Evolutionary conservation across 176 grass and related monocot genomes (phyloP), one percentile per base, ranked within the genome.

Genomic region (Aegilops sharonensis): DNA sequence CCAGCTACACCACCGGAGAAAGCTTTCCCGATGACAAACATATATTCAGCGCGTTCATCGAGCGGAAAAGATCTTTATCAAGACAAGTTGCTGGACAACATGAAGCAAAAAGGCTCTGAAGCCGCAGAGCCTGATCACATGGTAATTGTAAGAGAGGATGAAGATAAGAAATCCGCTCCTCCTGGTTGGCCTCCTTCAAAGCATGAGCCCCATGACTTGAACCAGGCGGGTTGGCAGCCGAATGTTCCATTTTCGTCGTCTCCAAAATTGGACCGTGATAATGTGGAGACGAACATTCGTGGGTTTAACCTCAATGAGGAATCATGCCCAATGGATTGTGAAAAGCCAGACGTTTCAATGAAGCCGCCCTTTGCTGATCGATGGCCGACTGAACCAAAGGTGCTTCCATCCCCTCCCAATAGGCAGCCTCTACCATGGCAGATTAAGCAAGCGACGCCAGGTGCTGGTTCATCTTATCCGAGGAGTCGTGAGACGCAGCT

Each of bases 1-100:
- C 97, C 97, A 12, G 97, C 97, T 31, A 93, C 89, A 5, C 97
- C 94, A 23, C 97, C 90, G 20, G 93, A 99, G 84, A 95, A 91
- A 91, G 96, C 96, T 66, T 95, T 98, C 52, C 96, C 96, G 1
- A 92, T 92, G 91, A 91, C 93, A 43, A 87, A 82, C 25, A 92
- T 99, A 84, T 92, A 91, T 67, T 94, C 93, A 52, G 87, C 67
- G 3, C 93, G 94, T 21, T 92, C 87, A 3, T 90, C 71, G 6
- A 87, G 81, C 89, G 86, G 87, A 39, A 95, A 95, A 86, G 89
- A 88, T 91, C 87, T 83, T 78, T 92, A 92, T 23, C 91, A 87
- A 76, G 90, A 88, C 35, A 95, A 95, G 90, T 74, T 84, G 64
- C n/a, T 88, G 36, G 97, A 91, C 29, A 62, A 50, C 37, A 76